Evolutionary conservation across 129 eudicot genomes (phyloP), one percentile per base, ranked within the genome.

Genomic region (Chrysanthemum seticuspe): DNA sequence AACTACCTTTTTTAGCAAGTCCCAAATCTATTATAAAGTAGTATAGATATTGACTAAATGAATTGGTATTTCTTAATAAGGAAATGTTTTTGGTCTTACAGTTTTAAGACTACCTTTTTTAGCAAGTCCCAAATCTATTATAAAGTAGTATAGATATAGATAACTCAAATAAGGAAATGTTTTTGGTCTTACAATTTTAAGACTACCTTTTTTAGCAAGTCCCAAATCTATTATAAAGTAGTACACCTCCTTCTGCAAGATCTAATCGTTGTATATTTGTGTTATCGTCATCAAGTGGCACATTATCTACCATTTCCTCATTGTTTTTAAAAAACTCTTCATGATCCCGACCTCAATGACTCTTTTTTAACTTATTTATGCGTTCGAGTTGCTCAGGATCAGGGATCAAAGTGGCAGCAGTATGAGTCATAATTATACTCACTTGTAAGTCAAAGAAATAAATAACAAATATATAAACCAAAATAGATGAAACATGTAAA

Each of bases 371-470:
- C 6, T 15, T 11, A 16, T 73, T 55, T 14, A 87, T 83, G 7
- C 9, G 11, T 8, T 19, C 1, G 34, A 70, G 81, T 6, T 74
- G 11, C 3, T 54, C 47, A 12, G 68, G 0, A 6, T 49, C 18
- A 4, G 79, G 67, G 47, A 65, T 13, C 70, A 76, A 74, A 12
- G 79, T 79, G 25, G 79, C 71, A 29, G 36, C 36, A 11, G 85
- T 86, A 61, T 90, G 97, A 18, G 84, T 87, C 85, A n/a, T n/a
- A n/a, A 90, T 64, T 60, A 90, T 83, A 72, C 83, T 87, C 65
- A 90, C 97, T 95, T 87, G 67, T 54, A 74, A n/a, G 36, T 51
- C 80, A 77, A 45, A 60, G 10, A 60, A 49, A 13, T 13, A 29
- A 60, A 13, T 59, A 59, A 29, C 52, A 4, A 2, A 63, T 12